Evolutionary conservation across 2,329 filamentous ascomycete species (phyloP).

Genomic region (Talaromyces funiculosus): DNA sequence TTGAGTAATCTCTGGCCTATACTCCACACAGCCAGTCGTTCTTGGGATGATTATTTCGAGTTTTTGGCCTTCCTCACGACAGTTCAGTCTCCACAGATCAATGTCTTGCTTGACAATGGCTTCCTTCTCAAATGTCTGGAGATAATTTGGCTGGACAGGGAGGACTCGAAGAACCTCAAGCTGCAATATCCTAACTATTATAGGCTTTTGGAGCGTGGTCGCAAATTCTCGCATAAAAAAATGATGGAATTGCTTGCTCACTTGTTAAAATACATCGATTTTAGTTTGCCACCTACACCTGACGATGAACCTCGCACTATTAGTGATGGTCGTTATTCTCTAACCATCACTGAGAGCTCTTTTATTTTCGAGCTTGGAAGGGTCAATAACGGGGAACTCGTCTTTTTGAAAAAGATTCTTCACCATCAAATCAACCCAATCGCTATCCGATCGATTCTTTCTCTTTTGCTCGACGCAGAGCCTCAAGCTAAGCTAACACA

Average conservation of each 20-base stretch:
- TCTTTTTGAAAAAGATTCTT: constrained; percentile 58
- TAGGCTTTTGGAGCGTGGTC: constrained; percentile 42
- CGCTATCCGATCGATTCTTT: constrained; percentile 53
- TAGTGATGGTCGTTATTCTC: constrained; percentile 27
- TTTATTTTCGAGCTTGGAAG: constrained; percentile 31
- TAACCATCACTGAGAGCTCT: constrained; percentile 29
- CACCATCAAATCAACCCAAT: constrained; percentile 53
- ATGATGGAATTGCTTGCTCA: constrained; percentile 39
- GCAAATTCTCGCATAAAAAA: constrained; percentile 40
- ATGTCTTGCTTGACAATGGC: constrained; percentile 54
- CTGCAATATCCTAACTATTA: constrained; percentile 48
- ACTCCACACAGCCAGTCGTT: constrained; percentile 57
- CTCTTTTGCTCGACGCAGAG: constrained; percentile 51
- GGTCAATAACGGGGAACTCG: constrained; percentile 29
- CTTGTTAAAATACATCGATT: constrained; percentile 36
- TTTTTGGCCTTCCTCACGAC: constrained; percentile 62
- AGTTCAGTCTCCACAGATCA: constrained; percentile 55
- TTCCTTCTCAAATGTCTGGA: constrained; percentile 56
- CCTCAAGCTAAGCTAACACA: constrained; percentile 43
- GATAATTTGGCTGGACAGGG: constrained; percentile 56
- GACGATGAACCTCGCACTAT: constrained; percentile 22
- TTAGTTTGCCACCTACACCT: constrained; percentile 25
- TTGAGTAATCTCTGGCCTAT: constrained; percentile 56
- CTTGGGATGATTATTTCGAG: constrained; percentile 73
- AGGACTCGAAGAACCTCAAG: constrained; percentile 45